These are phyloP conservation scores for Dictyostelium firmibasis DNA, from an alignment of 78 protist species.

Conservation along the genomic window DNA sequence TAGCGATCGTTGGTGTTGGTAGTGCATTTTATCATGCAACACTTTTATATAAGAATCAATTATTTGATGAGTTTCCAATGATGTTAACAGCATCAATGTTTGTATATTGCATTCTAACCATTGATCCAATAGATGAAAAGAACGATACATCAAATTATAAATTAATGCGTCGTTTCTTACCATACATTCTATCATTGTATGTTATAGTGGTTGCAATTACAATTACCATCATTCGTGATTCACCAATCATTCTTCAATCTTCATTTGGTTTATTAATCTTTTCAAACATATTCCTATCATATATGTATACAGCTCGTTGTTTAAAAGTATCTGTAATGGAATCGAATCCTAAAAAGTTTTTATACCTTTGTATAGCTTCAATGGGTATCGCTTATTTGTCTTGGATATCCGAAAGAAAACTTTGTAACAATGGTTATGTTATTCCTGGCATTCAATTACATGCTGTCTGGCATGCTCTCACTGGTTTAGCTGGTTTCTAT, in stretches of 20 bases:
- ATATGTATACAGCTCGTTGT: not conserved
- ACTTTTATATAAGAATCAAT: constrained; percentile 66
- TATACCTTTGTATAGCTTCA: constrained; percentile 6
- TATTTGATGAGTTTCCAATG: constrained; percentile 84
- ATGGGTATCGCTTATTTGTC: constrained; percentile 43
- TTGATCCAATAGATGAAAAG: constrained; percentile 15
- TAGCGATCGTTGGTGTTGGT: constrained; percentile 60
- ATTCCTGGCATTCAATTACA: constrained; percentile 73
- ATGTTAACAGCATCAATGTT: constrained; percentile 29
- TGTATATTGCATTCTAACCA: constrained; percentile 52
- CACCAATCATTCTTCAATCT: constrained; percentile 48
- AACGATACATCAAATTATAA: not conserved
- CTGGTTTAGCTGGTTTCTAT: constrained; percentile 57
- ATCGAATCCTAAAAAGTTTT: constrained; percentile 22
- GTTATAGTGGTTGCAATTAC: constrained; percentile 14
- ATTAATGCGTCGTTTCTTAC: constrained; percentile 21
- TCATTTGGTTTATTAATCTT: constrained; percentile 44
- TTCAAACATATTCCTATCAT: not conserved
- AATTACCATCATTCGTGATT: constrained; percentile 33
- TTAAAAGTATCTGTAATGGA: not conserved
- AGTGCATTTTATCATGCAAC: constrained; percentile 78
- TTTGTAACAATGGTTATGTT: constrained; percentile 45
- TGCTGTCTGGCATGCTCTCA: constrained; percentile 59
- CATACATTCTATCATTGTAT: constrained; percentile 2
- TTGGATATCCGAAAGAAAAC: constrained; percentile 70